phyloP scores from a whole-genome alignment of 2,329 filamentous ascomycete genomes.

The Neonectria neomacrospora region DNA sequence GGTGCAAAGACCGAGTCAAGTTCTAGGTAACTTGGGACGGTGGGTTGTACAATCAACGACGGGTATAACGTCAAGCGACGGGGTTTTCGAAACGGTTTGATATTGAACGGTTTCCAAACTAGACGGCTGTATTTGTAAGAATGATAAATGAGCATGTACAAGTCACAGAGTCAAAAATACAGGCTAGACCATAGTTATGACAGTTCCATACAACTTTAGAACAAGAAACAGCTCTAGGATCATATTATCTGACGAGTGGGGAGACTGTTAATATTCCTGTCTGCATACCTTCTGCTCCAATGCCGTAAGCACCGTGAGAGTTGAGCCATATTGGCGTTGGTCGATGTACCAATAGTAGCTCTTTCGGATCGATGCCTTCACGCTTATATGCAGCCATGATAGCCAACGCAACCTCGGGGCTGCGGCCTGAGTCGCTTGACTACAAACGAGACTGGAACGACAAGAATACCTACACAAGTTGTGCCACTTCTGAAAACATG shows the following conservation, averaged over 20 bases:
- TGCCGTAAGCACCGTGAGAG: no score
- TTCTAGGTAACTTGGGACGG: neutral
- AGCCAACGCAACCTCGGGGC: no score
- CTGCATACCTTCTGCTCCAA: no score
- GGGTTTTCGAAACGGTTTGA: neutral
- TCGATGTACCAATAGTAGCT: conserved; percentile 99
- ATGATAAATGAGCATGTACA: conserved; percentile 12
- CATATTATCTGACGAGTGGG: no score
- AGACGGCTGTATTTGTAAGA: neutral
- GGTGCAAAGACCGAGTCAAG: conserved; percentile 9
- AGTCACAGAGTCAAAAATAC: neutral
- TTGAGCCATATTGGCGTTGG: conserved; percentile 80
- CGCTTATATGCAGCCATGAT: conserved; percentile 85
- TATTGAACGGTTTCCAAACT: neutral
- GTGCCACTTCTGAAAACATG: no score
- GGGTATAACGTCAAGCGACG: neutral
- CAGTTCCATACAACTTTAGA: no score
- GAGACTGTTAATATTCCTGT: no score
- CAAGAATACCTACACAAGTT: neutral
- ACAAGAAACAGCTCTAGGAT: no score
- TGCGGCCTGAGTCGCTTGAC: neutral
- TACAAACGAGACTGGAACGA: neutral
- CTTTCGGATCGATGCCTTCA: conserved; percentile 81
- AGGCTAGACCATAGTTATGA: no score
- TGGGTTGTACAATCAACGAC: neutral